These are phyloP conservation scores for Botrytis pseudocinerea DNA, from an alignment of 2,329 filamentous ascomycete genomes.

Conservation along the genomic window DNA sequence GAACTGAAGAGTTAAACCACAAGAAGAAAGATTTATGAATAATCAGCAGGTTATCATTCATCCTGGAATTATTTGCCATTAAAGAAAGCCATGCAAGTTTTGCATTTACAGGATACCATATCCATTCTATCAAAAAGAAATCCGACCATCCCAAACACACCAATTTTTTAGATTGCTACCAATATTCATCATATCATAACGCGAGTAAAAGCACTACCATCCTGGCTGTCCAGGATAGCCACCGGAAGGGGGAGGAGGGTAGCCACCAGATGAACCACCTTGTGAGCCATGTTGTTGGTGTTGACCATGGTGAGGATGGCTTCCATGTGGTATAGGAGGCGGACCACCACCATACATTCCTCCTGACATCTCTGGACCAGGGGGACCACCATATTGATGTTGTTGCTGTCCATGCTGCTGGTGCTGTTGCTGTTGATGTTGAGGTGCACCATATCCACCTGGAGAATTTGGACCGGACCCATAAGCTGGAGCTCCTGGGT, in stretches of 20 bases:
- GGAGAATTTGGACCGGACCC: slow-evolving; percentile 16
- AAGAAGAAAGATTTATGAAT: slow-evolving; percentile 30
- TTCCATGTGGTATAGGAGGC: slow-evolving; percentile 20
- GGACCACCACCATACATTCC: slow-evolving; percentile 16
- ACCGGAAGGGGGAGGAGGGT: slow-evolving; percentile 16
- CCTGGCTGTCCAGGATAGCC: slow-evolving; percentile 21
- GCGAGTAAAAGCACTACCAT: slow-evolving; percentile 17
- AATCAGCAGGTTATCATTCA: not conserved
- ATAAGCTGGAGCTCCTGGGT: slow-evolving; percentile 28
- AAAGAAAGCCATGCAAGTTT: not conserved
- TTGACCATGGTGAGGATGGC: slow-evolving; percentile 24
- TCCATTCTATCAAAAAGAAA: slow-evolving; percentile 4
- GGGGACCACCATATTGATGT: slow-evolving; percentile 13
- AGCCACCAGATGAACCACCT: slow-evolving; percentile 21
- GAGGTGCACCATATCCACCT: slow-evolving; percentile 25
- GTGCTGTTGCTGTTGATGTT: not conserved
- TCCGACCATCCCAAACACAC: slow-evolving; percentile 2
- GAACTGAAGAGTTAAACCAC: not conserved
- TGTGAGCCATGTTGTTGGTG: slow-evolving; percentile 23
- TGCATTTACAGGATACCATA: slow-evolving; percentile 21
- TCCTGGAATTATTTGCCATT: not conserved
- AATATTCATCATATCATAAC: slow-evolving; percentile 9
- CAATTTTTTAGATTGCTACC: not conserved
- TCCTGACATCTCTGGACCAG: slow-evolving; percentile 18
- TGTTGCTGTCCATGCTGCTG: not conserved